phyloP scores from a whole-genome alignment of 768 basidiomycete species.

The Boletus rufocinnamomeus region DNA sequence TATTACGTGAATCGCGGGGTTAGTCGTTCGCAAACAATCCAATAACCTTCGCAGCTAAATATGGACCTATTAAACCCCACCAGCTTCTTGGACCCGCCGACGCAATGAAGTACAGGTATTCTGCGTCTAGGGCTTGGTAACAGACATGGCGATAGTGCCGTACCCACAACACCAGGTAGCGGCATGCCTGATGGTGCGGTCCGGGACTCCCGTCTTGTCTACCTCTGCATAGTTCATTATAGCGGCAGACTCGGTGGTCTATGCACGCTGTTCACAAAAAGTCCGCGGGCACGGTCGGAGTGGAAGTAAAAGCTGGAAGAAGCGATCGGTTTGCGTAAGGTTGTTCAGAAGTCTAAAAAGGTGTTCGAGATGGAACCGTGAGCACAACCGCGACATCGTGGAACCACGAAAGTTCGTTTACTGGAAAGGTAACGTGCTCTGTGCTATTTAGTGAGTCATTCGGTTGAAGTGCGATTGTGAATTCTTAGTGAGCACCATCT shows the following conservation, averaged over 20 bases:
- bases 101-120: slow-evolving; percentile 72
- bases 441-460: slow-evolving; percentile 78
- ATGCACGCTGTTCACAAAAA: slow-evolving; percentile 87
- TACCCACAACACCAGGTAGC: slow-evolving; percentile 30
- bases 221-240: slow-evolving; percentile 87
- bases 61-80: slow-evolving; percentile 80
- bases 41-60: background rate
- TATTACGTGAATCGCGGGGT: slow-evolving; percentile 79
- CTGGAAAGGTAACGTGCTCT: slow-evolving; percentile 90
- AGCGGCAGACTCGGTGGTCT: slow-evolving; percentile 86
- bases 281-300: slow-evolving; percentile 67
- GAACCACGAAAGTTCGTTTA: slow-evolving; percentile 69
- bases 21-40: slow-evolving; percentile 26
- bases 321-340: slow-evolving; percentile 79
- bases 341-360: slow-evolving; percentile 91
- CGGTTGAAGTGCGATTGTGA: background rate
- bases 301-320: slow-evolving; percentile 92
- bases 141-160: slow-evolving; percentile 33
- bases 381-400: slow-evolving; percentile 52
- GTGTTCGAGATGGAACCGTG: slow-evolving; percentile 88
- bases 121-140: slow-evolving; percentile 58
- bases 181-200: slow-evolving; percentile 41
- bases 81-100: slow-evolving; percentile 78
- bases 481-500: slow-evolving; percentile 14
- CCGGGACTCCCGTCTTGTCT: slow-evolving; percentile 79